Conservation (phyloP, 176 grass and related monocot species). For the Oryza glaberrima region DNA sequence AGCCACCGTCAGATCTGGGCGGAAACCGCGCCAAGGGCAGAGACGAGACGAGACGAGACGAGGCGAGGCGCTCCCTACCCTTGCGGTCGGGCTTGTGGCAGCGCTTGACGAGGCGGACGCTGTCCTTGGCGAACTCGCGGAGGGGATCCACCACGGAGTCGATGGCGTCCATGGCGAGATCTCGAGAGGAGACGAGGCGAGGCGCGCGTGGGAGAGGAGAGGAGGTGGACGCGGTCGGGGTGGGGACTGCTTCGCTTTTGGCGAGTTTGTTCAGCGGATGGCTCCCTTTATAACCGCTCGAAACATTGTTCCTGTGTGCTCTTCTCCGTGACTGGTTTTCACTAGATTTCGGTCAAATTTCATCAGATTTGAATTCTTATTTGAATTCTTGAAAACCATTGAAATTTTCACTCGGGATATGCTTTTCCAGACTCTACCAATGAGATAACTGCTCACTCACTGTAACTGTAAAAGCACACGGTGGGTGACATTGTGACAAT, state of each 20-base stretch:
- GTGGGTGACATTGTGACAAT: not conserved
- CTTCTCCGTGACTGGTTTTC: too few relatives aligned
- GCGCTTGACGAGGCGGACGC: constrained; percentile 95
- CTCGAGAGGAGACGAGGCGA: constrained; percentile 1
- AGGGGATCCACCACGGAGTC: constrained; percentile 91
- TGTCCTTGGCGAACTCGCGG: constrained; percentile 95
- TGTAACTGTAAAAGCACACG: not conserved
- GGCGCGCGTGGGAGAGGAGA: not conserved
- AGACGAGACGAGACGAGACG: not conserved
- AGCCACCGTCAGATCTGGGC: constrained; percentile 31
- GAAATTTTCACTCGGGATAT: too few relatives aligned
- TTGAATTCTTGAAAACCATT: too few relatives aligned
- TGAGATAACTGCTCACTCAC: not conserved
- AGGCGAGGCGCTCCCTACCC: constrained; percentile 27
- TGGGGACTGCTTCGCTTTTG: not conserved
- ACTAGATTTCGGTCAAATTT: too few relatives aligned
- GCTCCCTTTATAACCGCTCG: not conserved
- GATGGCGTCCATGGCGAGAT: constrained; percentile 81
- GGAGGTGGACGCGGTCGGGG: not conserved
- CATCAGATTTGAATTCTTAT: too few relatives aligned
- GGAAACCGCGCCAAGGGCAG: too few relatives aligned
- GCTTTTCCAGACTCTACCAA: too few relatives aligned
- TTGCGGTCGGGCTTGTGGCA: constrained; percentile 99
- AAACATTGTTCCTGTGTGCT: too few relatives aligned
- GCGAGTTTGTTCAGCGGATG: constrained; percentile 19